Conservation (phyloP, 2,329 filamentous ascomycete genomes). For the Alternaria sp. region DNA sequence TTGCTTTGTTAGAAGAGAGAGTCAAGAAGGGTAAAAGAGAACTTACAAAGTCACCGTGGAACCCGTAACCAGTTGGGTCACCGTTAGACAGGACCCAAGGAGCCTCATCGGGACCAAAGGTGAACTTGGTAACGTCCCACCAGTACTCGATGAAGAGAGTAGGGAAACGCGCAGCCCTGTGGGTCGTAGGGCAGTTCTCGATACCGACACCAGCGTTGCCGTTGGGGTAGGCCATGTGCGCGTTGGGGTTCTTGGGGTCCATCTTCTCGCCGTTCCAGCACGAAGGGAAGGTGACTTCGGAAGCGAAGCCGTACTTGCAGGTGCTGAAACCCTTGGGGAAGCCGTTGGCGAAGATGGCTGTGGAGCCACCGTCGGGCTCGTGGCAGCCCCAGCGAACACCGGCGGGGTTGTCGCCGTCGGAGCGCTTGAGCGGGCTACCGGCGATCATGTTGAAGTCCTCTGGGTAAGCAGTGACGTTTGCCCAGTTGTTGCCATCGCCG, state of each 20-base stretch:
- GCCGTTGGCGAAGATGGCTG: slow-evolving; percentile 35
- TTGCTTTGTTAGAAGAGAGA: not conserved
- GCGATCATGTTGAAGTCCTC: slow-evolving; percentile 48
- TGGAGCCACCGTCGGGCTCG: slow-evolving; percentile 27
- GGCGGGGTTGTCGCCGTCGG: slow-evolving; percentile 36
- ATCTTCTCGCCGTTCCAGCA: slow-evolving; percentile 48
- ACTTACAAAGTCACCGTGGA: slow-evolving; percentile 46
- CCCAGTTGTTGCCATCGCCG: slow-evolving; percentile 39
- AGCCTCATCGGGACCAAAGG: slow-evolving; percentile 36
- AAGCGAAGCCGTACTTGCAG: slow-evolving; percentile 44
- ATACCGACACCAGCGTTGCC: slow-evolving; percentile 30
- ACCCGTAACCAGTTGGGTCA: slow-evolving; percentile 46
- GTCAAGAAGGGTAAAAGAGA: not conserved
- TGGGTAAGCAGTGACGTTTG: slow-evolving; percentile 47
- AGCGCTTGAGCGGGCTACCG: slow-evolving; percentile 39
- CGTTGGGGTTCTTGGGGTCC: slow-evolving; percentile 39
- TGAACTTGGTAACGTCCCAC: slow-evolving; percentile 45
- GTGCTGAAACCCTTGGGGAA: slow-evolving; percentile 48
- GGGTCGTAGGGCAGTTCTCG: slow-evolving; percentile 42
- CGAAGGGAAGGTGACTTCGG: slow-evolving; percentile 45
- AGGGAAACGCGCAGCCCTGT: slow-evolving; percentile 43
- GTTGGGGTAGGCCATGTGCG: slow-evolving; percentile 51
- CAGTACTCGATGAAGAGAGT: slow-evolving; percentile 50
- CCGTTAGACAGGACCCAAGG: slow-evolving; percentile 48
- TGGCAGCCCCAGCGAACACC: slow-evolving; percentile 45